Evolutionary conservation across 495 filamentous ascomycete genomes (phyloP).

Genomic region (Annulohypoxylon bovei): DNA sequence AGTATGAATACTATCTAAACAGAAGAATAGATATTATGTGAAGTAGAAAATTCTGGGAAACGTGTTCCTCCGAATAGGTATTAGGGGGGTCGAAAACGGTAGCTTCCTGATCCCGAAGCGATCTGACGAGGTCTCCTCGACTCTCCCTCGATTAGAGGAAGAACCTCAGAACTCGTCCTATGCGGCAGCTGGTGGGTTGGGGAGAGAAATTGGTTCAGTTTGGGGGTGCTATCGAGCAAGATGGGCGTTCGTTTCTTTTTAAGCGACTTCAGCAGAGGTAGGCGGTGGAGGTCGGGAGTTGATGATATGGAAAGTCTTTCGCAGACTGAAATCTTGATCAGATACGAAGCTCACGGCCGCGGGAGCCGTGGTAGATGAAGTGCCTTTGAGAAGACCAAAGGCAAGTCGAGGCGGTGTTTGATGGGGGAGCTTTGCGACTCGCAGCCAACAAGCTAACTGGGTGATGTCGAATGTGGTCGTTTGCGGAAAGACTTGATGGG

Average conservation of each 20-base stretch:
- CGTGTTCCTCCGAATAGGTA: conserved; percentile 50
- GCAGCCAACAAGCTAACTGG: conserved; percentile 9
- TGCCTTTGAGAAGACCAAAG: conserved; percentile 79
- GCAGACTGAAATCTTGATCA: conserved; percentile 81
- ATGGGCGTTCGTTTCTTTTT: conserved; percentile 55
- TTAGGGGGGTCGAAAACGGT: conserved; percentile 93
- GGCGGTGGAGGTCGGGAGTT: conserved; percentile 65
- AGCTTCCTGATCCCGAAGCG: conserved; percentile 77
- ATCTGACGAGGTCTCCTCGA: conserved; percentile 89
- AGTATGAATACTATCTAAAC: conserved; percentile 30
- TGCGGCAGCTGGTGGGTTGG: conserved; percentile 91
- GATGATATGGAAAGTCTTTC: conserved; percentile 73
- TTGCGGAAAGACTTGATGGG: background rate
- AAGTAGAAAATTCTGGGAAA: conserved; percentile 33
- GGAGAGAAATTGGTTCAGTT: conserved; percentile 65
- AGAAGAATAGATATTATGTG: conserved; percentile 31
- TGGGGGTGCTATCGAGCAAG: conserved; percentile 63
- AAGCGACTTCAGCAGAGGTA: conserved; percentile 60
- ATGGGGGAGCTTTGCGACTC: conserved; percentile 20
- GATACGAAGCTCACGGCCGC: conserved; percentile 69
- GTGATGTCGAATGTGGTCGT: conserved; percentile 1
- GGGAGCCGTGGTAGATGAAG: conserved; percentile 73
- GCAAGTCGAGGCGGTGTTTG: conserved; percentile 51
- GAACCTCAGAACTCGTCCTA: conserved; percentile 94
- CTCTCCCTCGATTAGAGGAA: conserved; percentile 96